Evolutionary conservation across 768 basidiomycete species (phyloP), one percentile per base, ranked within the genome.

Genomic region (Fistulinella prunicolor): DNA sequence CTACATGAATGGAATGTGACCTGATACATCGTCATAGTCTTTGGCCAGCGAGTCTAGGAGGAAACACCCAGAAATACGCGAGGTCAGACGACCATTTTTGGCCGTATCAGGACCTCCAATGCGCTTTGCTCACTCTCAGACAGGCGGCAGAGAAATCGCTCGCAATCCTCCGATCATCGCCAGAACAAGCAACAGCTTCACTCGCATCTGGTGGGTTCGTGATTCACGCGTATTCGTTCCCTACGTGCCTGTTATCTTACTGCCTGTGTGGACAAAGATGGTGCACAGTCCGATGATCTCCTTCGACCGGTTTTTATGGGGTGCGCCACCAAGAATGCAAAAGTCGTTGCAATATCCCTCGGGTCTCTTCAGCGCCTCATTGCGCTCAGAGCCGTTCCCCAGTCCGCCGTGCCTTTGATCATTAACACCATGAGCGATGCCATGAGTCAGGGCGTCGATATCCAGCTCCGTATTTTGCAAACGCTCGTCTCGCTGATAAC

Each of bases 401-500:
- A 86, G 64, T 82, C 81, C 2, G 81, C 85, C 0, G 86, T 95
- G 0, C 82, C 89, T 1, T 66, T 81, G 29, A 89, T 97, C 43
- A 78, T 98, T 57, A 80, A 70, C 38, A 95, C 87, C 0, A 86
- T 99, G 81, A 81, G 76, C 48, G 85, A 89, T 53, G 91, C 91
- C 16, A 83, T 95, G 73, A 85, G 81, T 23, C 93, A 95, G 64
- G 96, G 94, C 6, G 94, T 98, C 24, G 96, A 99, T 63, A 96
- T 97, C 22, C 96, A 98, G 63, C 78, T 98, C 32, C 86, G 89
- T 43, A 89, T 97, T 22, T 75, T 98, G 0, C 94, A 97, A 65
- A 94, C 92, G 0, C 77, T 98, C 9, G 82, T 96, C 9, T 90
- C 89, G 0, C 80, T 99, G 9, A 83, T 98, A 42, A 94, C 91